Evolutionary conservation across 2,329 filamentous ascomycete species (phyloP).

Genomic region (Pleurostoma richardsiae): DNA sequence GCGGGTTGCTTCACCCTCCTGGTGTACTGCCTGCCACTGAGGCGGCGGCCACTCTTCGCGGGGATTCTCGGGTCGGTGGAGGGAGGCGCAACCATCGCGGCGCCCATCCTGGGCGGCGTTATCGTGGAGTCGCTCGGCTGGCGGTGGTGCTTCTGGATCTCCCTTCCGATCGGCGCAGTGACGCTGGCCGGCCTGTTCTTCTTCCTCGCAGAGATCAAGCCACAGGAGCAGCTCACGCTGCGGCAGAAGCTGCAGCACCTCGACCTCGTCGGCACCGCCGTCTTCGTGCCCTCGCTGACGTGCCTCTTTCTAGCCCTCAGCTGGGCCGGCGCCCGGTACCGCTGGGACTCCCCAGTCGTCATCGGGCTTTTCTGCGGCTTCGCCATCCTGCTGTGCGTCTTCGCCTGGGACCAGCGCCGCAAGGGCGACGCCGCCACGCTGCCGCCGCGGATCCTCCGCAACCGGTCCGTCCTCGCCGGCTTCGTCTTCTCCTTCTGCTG

Average conservation of each 20-base stretch:
- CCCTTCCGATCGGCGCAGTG: conserved; percentile 3
- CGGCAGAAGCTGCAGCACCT: conserved; percentile 28
- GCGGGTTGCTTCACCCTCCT: conserved; percentile 8
- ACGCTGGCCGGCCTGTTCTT: conserved; percentile 1
- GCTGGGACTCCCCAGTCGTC: conserved; percentile 24
- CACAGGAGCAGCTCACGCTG: conserved; percentile 1
- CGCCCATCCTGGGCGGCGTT: conserved; percentile 5
- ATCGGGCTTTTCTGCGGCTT: conserved; percentile 23
- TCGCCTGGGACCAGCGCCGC: conserved; percentile 23
- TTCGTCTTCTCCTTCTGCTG: conserved; percentile 23
- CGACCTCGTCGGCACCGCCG: conserved; percentile 25
- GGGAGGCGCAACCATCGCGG: conserved; percentile 3
- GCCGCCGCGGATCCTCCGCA: conserved; percentile 10
- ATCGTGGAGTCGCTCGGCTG: conserved; percentile 5
- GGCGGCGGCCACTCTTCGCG: conserved; percentile 3
- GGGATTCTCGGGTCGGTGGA: conserved; percentile 1
- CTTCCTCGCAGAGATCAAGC: conserved; percentile 3
- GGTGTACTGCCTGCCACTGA: conserved; percentile 5
- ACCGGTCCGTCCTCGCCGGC: conserved; percentile 22
- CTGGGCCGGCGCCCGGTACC: conserved; percentile 29
- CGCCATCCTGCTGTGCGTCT: conserved; percentile 13
- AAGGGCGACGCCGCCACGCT: conserved; percentile 25
- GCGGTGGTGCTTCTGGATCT: conserved; percentile 11
- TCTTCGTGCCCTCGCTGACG: conserved; percentile 11
- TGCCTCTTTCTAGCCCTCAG: conserved; percentile 31